These are phyloP conservation scores for Dentiscutata heterogama DNA, from an alignment of 371 early-diverging fungal species.

Conservation along the genomic window DNA sequence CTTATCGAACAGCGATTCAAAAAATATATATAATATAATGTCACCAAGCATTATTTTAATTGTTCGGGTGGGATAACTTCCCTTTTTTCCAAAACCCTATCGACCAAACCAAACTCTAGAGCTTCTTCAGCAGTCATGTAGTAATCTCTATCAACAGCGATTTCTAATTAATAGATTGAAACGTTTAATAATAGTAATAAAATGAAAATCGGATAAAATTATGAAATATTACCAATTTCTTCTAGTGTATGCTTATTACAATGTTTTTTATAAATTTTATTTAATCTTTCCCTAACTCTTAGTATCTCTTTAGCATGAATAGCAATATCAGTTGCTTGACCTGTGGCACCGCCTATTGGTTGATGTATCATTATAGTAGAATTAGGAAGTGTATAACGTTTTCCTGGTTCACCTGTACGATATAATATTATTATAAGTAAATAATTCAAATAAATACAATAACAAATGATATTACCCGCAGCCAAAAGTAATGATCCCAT, in stretches of 20 bases:
- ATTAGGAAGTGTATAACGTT: constrained; percentile 90
- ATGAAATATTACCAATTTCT: constrained; percentile 75
- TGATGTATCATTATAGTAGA: constrained; percentile 98
- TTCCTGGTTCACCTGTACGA: constrained; percentile 82
- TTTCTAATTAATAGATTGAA: constrained; percentile 61
- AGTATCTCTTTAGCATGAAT: constrained; percentile 98
- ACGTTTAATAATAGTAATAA: not conserved
- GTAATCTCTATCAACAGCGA: constrained; percentile 93
- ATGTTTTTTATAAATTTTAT: constrained; percentile 88
- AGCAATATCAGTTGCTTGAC: constrained; percentile 97
- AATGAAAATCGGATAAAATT: not conserved
- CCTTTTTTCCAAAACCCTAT: constrained; percentile 78
- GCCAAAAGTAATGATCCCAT: constrained; percentile 97
- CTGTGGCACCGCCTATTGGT: constrained; percentile 96
- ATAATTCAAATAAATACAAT: not conserved
- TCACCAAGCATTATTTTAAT: too few species aligned
- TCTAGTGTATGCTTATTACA: constrained; percentile 84
- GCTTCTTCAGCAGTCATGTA: constrained; percentile 96
- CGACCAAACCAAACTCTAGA: constrained; percentile 92
- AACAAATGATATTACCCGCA: constrained; percentile 65
- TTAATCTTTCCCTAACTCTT: constrained; percentile 86
- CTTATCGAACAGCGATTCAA: too few species aligned
- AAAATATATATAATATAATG: too few species aligned
- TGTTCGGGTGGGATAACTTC: constrained; percentile 4
- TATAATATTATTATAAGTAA: not conserved